Evolutionary conservation across 257 asterid species (phyloP).

Genomic region (Solanum lycopersicoides): DNA sequence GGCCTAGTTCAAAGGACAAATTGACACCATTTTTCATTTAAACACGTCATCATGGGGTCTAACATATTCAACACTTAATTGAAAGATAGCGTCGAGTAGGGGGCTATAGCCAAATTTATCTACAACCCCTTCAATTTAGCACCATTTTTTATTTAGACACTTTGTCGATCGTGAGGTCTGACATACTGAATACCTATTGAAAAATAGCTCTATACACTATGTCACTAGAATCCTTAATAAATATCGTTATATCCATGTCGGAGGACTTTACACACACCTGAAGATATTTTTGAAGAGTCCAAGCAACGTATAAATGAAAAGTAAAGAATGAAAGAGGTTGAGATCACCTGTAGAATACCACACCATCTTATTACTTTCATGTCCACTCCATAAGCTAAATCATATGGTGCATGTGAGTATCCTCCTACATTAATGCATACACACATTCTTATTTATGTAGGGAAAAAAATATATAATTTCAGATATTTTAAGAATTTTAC

Average conservation of each 20-base stretch:
- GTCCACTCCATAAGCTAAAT: constrained; percentile 56
- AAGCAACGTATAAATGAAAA: not conserved
- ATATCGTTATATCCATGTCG: not conserved
- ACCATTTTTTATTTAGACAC: not conserved
- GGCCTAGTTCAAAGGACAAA: not conserved
- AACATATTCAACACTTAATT: not conserved
- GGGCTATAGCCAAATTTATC: not conserved
- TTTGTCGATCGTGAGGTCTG: not conserved
- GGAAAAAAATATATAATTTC: not conserved
- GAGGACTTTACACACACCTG: not conserved
- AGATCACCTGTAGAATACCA: constrained; percentile 74
- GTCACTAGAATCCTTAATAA: not conserved
- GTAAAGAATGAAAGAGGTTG: not conserved
- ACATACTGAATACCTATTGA: not conserved
- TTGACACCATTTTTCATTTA: not conserved
- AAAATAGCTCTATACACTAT: not conserved
- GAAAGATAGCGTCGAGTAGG: not conserved
- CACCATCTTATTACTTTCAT: constrained; percentile 75
- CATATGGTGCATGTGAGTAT: constrained; percentile 77
- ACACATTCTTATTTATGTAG: not conserved
- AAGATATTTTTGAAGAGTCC: not conserved
- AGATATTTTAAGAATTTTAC: not conserved
- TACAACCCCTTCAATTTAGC: not conserved
- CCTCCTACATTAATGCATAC: constrained; percentile 44
- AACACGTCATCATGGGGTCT: not conserved